A percentile compares a stretch with the other conserved stretches of the same genome.
phyloP scores from a whole-genome alignment of 257 asterid species.

The Petrea volubilis region DNA sequence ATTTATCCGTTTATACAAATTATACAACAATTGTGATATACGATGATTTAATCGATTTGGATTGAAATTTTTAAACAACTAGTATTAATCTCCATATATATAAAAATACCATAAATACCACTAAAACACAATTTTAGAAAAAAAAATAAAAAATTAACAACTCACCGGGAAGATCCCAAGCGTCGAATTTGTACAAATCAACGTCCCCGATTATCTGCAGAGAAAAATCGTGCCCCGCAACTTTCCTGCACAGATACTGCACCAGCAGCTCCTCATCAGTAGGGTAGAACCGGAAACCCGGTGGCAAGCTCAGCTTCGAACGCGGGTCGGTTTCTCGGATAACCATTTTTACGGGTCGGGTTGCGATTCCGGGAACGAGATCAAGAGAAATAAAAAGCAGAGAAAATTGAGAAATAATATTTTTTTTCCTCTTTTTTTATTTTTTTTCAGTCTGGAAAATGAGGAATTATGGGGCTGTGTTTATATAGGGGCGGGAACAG shows the following conservation, averaged over 20 bases:
- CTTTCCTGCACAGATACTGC: slow-evolving; percentile 65
- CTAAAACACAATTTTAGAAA: too few relatives aligned
- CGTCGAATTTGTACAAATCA: slow-evolving; percentile 77
- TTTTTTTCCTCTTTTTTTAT: too few relatives aligned
- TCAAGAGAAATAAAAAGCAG: too few relatives aligned
- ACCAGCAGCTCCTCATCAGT: slow-evolving; percentile 85
- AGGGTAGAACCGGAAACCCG: slow-evolving; percentile 83
- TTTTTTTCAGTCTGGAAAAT: slow-evolving; percentile 24
- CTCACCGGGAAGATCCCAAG: slow-evolving; percentile 86
- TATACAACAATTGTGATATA: too few relatives aligned
- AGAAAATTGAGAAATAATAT: too few relatives aligned
- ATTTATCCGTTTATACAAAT: too few relatives aligned
- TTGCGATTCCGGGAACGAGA: background rate
- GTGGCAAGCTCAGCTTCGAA: slow-evolving; percentile 69
- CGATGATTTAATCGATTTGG: too few relatives aligned
- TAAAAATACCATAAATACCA: too few relatives aligned
- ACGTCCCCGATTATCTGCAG: slow-evolving; percentile 67
- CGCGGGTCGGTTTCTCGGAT: slow-evolving; percentile 65
- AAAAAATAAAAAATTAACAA: too few relatives aligned
- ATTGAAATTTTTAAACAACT: too few relatives aligned
- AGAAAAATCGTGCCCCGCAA: slow-evolving; percentile 68
- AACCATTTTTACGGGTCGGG: slow-evolving; percentile 43
- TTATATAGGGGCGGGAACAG: slow-evolving; percentile 40
- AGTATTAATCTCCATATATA: too few relatives aligned
- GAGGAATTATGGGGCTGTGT: slow-evolving; percentile 28